Conservation (phyloP, 1,284 basidiomycete species). For the Sporisorium reilianum region DNA sequence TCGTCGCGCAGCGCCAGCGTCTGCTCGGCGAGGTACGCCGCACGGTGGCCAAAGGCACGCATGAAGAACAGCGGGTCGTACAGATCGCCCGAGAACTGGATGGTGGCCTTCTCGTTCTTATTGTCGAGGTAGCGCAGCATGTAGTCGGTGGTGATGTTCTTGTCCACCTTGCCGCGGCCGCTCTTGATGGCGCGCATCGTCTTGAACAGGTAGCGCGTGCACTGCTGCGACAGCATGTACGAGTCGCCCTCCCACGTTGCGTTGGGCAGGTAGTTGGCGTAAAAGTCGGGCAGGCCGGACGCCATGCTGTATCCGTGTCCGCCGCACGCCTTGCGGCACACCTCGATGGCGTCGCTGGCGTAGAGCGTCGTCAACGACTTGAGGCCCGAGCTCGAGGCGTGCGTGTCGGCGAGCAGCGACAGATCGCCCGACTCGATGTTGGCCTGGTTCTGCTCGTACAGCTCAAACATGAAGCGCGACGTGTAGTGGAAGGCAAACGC, state of each 20-base stretch:
- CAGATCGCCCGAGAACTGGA: conserved; percentile 58
- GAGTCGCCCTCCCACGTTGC: conserved; percentile 70
- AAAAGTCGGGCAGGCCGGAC: conserved; percentile 62
- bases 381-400: conserved; percentile 69
- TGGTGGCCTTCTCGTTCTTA: conserved; percentile 60
- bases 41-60: conserved; percentile 70
- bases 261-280: conserved; percentile 60
- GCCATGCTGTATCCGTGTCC: conserved; percentile 70
- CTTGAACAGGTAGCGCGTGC: conserved; percentile 70
- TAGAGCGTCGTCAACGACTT: conserved; percentile 69
- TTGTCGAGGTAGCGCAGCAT: conserved; percentile 67
- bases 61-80: conserved; percentile 67
- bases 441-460: conserved; percentile 68
- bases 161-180: conserved; percentile 48
- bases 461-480: conserved; percentile 67
- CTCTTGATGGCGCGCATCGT: conserved; percentile 63
- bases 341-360: conserved; percentile 69
- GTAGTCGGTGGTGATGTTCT: conserved; percentile 68
- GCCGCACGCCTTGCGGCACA: conserved; percentile 70
- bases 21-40: conserved; percentile 69
- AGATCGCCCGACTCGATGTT: conserved; percentile 69
- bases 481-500: conserved; percentile 71
- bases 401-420: conserved; percentile 69
- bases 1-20: conserved; percentile 69
- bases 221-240: conserved; percentile 71